Base-by-base conservation (phyloP, 2,329 filamentous ascomycete species). In the Phialophora expanda region DNA sequence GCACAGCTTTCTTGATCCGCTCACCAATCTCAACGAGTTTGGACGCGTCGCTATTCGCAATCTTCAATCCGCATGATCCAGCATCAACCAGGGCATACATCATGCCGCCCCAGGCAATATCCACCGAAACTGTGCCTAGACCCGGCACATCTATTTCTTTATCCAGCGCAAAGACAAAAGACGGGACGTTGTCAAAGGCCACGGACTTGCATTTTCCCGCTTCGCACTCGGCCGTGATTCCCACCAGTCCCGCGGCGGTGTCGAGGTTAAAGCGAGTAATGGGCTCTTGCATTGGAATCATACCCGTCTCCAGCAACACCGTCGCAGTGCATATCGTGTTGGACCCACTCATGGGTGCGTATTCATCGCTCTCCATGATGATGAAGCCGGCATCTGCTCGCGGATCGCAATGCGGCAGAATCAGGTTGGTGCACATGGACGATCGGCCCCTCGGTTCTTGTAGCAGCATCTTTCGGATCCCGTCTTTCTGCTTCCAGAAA, bases 61-160 rank as follows among this genome's bases (percentile, higher is more conserved):
- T 72, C 7, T 62, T 63, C 5, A 82, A 63, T 0, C 78, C 78
- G 1, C 81, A 65, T 0, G 77, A 75, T 1, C 71, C 72, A 0
- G 76, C 78, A 58, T 82, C 78, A 0, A 82, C 79, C 8, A 83
- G 56, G 2, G 73, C 78, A 61, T 79, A 84, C 66, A 77, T 76
- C 81, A 81, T 82, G 0, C 81, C 81, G 6, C 81, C 81, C 73
- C 78, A 83, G 14, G 79, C 81, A 56, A 84, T 74, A 61, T 84
- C 81, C 2, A 82, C 78, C 0, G 59, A 66, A 2, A 83, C 68
- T 4, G 62, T 73, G 0, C 80, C 81, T 0, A 83, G 22, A 0
- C 76, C 81, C 0, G 78, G 79, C 0, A 83, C 79, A 0, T 77
- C 65, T 14, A 83, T 74, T 56, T 74, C 70, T 26, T 76, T 67